Conservation (phyloP, 345 rosid genomes). For the Isatis tinctoria region DNA sequence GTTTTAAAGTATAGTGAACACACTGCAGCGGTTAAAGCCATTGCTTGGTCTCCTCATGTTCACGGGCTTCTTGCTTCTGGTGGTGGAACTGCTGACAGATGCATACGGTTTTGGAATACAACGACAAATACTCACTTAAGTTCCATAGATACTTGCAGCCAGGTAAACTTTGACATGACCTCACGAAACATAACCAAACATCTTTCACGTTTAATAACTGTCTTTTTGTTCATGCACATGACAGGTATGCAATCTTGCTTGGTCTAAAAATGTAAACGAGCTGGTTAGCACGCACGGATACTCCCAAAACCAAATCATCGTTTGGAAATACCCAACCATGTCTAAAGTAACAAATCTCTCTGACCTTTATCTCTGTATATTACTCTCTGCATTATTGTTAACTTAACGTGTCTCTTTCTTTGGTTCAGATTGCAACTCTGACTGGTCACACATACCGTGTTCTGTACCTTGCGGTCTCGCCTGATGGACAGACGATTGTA, state of each 20-base stretch:
- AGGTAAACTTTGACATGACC: conserved; percentile 45
- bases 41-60: conserved; percentile 99
- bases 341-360: conserved; percentile 59
- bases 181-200: background rate
- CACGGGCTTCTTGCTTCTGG: conserved; percentile 99
- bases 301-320: conserved; percentile 95
- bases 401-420: background rate
- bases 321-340: conserved; percentile 98
- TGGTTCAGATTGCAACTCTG: conserved; percentile 86
- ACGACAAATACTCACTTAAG: conserved; percentile 85
- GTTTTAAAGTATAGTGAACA: conserved; percentile 85
- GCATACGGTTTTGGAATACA: conserved; percentile 98
- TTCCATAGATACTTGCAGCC: conserved; percentile 95
- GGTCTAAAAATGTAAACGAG: conserved; percentile 97
- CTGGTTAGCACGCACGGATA: conserved; percentile 98
- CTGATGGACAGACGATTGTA: conserved; percentile 98
- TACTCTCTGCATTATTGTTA: background rate
- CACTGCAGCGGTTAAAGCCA: conserved; percentile 98
- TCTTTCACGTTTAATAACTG: background rate
- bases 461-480: conserved; percentile 95
- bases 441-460: conserved; percentile 93
- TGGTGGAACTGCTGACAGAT: conserved; percentile 95
- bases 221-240: conserved; percentile 2
- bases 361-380: background rate
- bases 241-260: conserved; percentile 95